Evolutionary conservation across 306 rosid genomes (phyloP), one percentile per base, ranked within the genome.

Genomic region (Fragaria iinumae): DNA sequence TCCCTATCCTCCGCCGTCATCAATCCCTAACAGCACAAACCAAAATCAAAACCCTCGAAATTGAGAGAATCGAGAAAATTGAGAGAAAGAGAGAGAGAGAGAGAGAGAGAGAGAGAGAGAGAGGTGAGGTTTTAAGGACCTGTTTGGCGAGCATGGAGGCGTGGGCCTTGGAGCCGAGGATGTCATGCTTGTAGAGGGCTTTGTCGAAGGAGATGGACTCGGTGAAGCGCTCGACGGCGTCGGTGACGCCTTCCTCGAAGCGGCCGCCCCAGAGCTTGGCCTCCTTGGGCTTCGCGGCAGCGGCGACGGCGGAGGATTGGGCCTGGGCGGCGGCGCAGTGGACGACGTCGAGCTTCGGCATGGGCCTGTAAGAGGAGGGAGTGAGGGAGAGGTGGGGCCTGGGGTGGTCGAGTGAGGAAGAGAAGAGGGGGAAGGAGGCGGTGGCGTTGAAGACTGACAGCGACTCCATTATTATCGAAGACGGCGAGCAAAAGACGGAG

Each of bases 191-290:
- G 84, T 89, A 95, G 14, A 95, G 89, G 80, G 74, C 81, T 56
- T 90, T 95, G 69, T 95, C 99, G 74, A 64, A 95, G 13, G 97
- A 92, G 79, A 95, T 85, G n/a, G 99, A 95, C 76, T 95, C 99
- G 0, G 99, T 90, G 89, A 95, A 90, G 53, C 96, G 87, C 83
- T 95, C 99, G 2, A 95, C 99, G 3, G 83, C 85, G 44, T 95
- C 97, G 39, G 99, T 90, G 8, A 95, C 96, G 56, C 91, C 84
- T 68, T 92, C 91, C 80, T 95, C 89, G 79, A 95, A 95, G 36
- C 99, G 88, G n/a, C 99, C 99, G 23, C 97, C 99, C 99, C 99
- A 95, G 0, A 95, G 93, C 83, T 95, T 95, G 20, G 71, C 86
- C 84, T 95, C 97, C 81, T 95, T 95, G 63, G 86, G 67, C 67